Percentiles rank a stretch among this genome's conserved stretches.
Evolutionary conservation across 164 flowering plant genomes (phyloP).

Genomic region (Sextonia rubra): DNA sequence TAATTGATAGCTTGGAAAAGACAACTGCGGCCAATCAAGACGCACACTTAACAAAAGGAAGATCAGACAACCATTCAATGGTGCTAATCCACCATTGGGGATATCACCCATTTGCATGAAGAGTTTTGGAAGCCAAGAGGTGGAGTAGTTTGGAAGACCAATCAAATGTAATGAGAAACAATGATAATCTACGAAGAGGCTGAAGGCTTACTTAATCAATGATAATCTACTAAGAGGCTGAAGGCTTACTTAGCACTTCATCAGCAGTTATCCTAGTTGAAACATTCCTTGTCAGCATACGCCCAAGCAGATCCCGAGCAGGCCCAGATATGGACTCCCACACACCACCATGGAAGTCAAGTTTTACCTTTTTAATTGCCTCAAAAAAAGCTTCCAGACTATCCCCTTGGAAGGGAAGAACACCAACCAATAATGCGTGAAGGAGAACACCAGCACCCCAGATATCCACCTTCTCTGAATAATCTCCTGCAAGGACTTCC

Average conservation of each 20-base stretch:
- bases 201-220: constrained; percentile 48
- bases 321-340: constrained; percentile 87
- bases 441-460: constrained; percentile 98
- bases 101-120: no score
- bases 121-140: no score
- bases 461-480: constrained; percentile 88
- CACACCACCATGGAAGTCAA: constrained; percentile 62
- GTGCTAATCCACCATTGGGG: no score
- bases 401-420: constrained; percentile 83
- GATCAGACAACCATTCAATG: no score
- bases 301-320: constrained; percentile 73
- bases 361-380: constrained; percentile 70
- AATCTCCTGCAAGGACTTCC: constrained; percentile 77
- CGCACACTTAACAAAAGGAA: background rate
- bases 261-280: constrained; percentile 79
- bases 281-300: constrained; percentile 81
- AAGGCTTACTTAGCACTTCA: constrained; percentile 75
- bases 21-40: background rate
- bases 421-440: constrained; percentile 75
- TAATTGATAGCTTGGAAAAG: background rate
- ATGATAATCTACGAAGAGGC: background rate
- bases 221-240: background rate
- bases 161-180: background rate
- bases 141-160: background rate
- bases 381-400: constrained; percentile 77